Conservation (phyloP, 2,329 filamentous ascomycete genomes). For the Aureobasidium sp. region DNA sequence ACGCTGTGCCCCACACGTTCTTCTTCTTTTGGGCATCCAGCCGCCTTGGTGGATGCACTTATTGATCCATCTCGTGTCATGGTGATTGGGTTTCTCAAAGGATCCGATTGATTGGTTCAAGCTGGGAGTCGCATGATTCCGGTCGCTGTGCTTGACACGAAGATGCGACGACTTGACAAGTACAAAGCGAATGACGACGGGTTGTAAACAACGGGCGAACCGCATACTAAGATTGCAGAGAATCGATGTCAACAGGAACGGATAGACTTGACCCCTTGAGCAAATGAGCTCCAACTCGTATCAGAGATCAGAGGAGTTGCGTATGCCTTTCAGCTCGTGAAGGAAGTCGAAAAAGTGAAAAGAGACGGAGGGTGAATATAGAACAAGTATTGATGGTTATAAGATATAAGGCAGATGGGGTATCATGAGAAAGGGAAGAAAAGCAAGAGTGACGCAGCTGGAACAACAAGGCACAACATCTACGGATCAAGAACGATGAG, state of each 20-base stretch:
- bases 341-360: not conserved
- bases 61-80: conserved; percentile 7
- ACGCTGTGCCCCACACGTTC: conserved; percentile 3
- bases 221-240: conserved; percentile 11
- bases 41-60: not conserved
- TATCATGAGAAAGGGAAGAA: not conserved
- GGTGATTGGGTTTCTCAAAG: not conserved
- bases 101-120: not conserved
- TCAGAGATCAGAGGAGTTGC: not conserved
- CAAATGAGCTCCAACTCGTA: not conserved
- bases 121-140: not conserved
- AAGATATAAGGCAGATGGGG: not conserved
- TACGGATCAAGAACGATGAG: conserved; percentile 45
- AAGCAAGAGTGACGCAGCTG: not conserved
- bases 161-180: not conserved
- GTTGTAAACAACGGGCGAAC: conserved; percentile 3
- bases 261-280: conserved; percentile 1
- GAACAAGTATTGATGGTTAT: not conserved
- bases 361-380: not conserved
- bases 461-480: not conserved
- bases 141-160: not conserved
- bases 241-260: conserved; percentile 9
- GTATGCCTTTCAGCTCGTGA: too few species aligned
- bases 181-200: not conserved
- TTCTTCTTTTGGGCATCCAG: not conserved